Conservation (phyloP, 2,329 filamentous ascomycete species). For the Annulohypoxylon truncatum region DNA sequence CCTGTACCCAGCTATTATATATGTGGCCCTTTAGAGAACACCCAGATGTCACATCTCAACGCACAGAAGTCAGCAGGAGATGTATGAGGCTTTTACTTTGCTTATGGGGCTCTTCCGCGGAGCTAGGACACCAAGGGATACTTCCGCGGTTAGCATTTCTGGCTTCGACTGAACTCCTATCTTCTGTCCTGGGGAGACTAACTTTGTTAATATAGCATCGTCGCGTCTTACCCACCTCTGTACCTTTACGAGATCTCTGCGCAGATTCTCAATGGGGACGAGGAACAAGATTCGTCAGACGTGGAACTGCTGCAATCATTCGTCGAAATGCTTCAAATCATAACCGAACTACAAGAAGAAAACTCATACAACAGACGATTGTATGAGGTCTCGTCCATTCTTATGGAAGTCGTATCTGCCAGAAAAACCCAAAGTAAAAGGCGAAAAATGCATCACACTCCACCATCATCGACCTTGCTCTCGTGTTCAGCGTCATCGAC, state of each 20-base stretch:
- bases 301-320: constrained; percentile 16
- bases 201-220: constrained; percentile 2
- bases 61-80: constrained; percentile 11
- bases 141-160: constrained; percentile 25
- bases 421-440: constrained; percentile 11
- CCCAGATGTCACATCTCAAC: background rate
- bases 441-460: constrained; percentile 14
- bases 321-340: constrained; percentile 17
- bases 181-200: background rate
- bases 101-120: constrained; percentile 10
- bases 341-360: constrained; percentile 13
- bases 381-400: constrained; percentile 9
- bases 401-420: constrained; percentile 7
- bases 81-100: constrained; percentile 16
- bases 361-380: constrained; percentile 14
- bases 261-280: background rate
- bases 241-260: constrained; percentile 20
- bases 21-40: constrained; percentile 25
- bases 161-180: background rate
- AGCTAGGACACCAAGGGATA: constrained; percentile 6
- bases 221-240: constrained; percentile 24
- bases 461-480: background rate
- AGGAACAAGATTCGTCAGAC: constrained; percentile 10
- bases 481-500: background rate
- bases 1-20: constrained; percentile 16